These are phyloP conservation scores for Rhododendron ovatum DNA, from an alignment of 148 eudicot genomes.

Conservation along the genomic window DNA sequence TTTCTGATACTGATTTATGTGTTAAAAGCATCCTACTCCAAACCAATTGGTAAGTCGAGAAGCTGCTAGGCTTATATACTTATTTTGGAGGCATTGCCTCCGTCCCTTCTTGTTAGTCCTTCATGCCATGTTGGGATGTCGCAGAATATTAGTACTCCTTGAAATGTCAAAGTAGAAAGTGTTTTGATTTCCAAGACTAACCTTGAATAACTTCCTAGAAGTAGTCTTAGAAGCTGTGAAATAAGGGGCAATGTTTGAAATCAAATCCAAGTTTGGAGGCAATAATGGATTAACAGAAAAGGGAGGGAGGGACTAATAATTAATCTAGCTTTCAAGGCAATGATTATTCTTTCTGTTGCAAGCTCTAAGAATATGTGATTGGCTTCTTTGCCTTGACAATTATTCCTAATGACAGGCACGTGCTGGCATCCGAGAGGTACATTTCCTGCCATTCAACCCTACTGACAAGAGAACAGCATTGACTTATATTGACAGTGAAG, in stretches of 20 bases:
- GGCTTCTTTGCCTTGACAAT: slow-evolving; percentile 11
- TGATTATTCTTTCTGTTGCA: not conserved
- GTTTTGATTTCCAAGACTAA: not conserved
- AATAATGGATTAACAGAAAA: not conserved
- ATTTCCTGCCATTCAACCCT: slow-evolving; percentile 94
- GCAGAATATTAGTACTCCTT: not conserved
- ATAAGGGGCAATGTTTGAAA: not conserved
- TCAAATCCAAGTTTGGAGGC: not conserved
- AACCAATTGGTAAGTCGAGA: not conserved
- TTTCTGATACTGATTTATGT: not conserved
- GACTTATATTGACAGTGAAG: slow-evolving; percentile 80
- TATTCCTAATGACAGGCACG: slow-evolving; percentile 58
- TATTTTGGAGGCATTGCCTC: not conserved
- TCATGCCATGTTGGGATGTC: not conserved
- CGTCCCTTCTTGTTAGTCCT: not conserved
- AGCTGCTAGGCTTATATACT: not conserved
- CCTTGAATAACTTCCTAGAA: not conserved
- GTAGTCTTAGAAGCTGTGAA: not conserved
- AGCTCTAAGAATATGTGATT: not conserved
- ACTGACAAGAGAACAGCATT: slow-evolving; percentile 96
- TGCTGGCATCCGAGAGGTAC: slow-evolving; percentile 86
- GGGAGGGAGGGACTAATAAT: not conserved
- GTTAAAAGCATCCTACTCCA: not conserved
- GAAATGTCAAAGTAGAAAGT: not conserved
- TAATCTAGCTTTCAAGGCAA: not conserved